Evolutionary conservation across 2,329 filamentous ascomycete species (phyloP).

Genomic region (Aspergillus sergii): DNA sequence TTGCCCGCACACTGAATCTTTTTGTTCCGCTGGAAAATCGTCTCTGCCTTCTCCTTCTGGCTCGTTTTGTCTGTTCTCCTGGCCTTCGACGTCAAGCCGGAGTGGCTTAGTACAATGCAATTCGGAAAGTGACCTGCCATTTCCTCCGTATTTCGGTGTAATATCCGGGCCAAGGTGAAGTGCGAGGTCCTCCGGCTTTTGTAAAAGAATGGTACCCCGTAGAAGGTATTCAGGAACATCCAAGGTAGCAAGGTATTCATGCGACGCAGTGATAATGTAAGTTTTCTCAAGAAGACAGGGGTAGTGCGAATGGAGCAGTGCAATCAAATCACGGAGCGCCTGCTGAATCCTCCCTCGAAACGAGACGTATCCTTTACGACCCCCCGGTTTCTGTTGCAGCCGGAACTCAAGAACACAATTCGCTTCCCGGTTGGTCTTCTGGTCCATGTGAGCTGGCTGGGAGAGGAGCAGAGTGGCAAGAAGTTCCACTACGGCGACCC

Average conservation of each 20-base stretch:
- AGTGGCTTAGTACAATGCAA: not conserved
- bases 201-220: not conserved
- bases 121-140: not conserved
- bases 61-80: accelerated
- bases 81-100: not conserved
- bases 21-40: accelerated
- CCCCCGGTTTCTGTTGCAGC: not conserved
- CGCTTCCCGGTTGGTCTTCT: accelerated
- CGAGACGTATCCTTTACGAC: not conserved
- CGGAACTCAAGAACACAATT: not conserved
- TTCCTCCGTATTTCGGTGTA: not conserved
- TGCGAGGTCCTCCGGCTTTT: not conserved
- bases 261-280: not conserved
- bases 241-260: not conserved
- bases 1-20: not conserved
- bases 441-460: accelerated
- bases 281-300: not conserved
- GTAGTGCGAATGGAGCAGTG: not conserved
- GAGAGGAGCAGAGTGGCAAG: not conserved
- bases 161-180: not conserved
- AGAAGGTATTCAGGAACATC: not conserved
- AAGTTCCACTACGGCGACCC: not conserved
- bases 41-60: not conserved
- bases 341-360: not conserved
- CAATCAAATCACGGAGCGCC: not conserved